phyloP scores from a whole-genome alignment of 352 stramenopile species.

The Globisporangium nodosum region DNA sequence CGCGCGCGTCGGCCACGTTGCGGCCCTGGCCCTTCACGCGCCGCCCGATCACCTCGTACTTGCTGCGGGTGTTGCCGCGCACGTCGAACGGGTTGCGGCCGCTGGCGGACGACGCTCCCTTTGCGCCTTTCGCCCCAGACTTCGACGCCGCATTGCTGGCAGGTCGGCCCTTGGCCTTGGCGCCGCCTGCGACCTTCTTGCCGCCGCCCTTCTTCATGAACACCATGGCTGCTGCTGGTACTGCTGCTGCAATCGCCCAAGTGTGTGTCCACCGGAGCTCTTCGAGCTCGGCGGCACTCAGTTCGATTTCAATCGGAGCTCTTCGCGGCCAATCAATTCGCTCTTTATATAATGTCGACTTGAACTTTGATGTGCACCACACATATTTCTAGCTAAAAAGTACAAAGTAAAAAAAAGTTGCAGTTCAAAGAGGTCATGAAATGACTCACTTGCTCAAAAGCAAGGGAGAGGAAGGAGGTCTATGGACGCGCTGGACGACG shows the following conservation, averaged over 20 bases:
- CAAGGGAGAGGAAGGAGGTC: background rate
- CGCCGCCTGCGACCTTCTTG: conserved; percentile 15
- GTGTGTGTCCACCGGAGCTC: too few species aligned
- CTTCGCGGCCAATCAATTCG: background rate
- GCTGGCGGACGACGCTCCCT: conserved; percentile 13
- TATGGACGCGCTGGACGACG: conserved; percentile 5
- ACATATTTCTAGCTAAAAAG: background rate
- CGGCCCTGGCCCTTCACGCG: conserved; percentile 85
- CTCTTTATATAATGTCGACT: background rate
- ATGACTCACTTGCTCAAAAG: background rate
- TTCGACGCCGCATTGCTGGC: conserved; percentile 9
- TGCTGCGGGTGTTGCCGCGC: conserved; percentile 79
- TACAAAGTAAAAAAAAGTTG: background rate
- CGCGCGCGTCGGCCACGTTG: conserved; percentile 82
- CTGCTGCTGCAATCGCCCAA: too few species aligned
- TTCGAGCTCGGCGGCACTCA: too few species aligned
- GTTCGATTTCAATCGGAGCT: background rate
- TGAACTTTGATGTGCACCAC: background rate
- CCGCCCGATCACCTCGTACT: conserved; percentile 88
- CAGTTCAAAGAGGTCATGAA: background rate
- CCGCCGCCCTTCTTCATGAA: conserved; percentile 41
- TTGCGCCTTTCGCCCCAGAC: conserved; percentile 13
- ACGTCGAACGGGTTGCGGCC: conserved; percentile 89
- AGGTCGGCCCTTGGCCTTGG: conserved; percentile 15
- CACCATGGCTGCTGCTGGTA: conserved; percentile 17